These are phyloP conservation scores for Scheffersomyces stipitis DNA, from an alignment of 805 yeast genomes.

Conservation along the genomic window DNA sequence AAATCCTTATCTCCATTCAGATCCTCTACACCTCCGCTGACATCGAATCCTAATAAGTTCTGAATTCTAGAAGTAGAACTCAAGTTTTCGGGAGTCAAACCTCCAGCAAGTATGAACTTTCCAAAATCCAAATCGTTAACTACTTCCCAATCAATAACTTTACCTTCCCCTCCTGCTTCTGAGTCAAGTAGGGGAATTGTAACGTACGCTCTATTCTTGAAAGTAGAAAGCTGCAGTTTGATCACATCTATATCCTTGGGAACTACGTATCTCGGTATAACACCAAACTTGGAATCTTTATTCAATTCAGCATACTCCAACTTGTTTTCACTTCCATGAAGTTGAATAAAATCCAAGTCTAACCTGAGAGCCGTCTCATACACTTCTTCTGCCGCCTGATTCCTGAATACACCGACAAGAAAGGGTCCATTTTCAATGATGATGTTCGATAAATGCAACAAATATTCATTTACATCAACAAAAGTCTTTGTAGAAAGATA, in stretches of 20 bases:
- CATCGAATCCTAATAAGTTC: slow-evolving; percentile 89
- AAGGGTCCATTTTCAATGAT: slow-evolving; percentile 55
- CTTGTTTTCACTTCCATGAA: slow-evolving; percentile 68
- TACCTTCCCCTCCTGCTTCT: slow-evolving; percentile 91
- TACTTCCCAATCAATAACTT: slow-evolving; percentile 66
- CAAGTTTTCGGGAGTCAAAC: slow-evolving; percentile 77
- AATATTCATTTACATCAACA: slow-evolving; percentile 25
- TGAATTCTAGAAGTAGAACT: slow-evolving; percentile 43
- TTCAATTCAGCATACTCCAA: slow-evolving; percentile 54
- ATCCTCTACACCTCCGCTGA: slow-evolving; percentile 88
- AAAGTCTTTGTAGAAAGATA: slow-evolving; percentile 13
- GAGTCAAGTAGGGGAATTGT: slow-evolving; percentile 73
- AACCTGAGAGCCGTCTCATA: slow-evolving; percentile 40
- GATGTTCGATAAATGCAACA: slow-evolving; percentile 22
- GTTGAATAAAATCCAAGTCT: slow-evolving; percentile 74
- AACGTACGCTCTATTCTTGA: slow-evolving; percentile 30
- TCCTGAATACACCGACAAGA: slow-evolving; percentile 87
- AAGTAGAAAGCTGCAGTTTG: slow-evolving; percentile 11
- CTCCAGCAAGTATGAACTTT: slow-evolving; percentile 80
- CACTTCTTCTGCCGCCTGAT: slow-evolving; percentile 71
- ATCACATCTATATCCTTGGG: slow-evolving; percentile 53
- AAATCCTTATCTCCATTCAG: slow-evolving; percentile 71
- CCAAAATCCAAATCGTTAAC: slow-evolving; percentile 34
- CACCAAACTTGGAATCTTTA: slow-evolving; percentile 46
- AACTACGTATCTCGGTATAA: slow-evolving; percentile 66